Base-by-base conservation (phyloP, 176 grass and related monocot genomes). In the Zizania latifolia region DNA sequence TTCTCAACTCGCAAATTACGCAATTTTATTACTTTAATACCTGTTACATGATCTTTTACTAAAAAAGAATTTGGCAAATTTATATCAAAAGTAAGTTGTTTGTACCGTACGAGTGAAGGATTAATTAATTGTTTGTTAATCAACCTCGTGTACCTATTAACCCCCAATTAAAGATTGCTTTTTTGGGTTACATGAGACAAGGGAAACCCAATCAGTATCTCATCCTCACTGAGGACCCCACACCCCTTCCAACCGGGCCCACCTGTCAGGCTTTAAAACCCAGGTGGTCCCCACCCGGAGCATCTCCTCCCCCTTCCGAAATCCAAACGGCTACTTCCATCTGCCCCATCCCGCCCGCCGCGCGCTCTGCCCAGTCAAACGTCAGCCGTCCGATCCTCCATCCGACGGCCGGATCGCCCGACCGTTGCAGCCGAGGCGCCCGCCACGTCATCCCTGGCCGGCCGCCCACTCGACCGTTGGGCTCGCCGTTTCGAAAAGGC, bases 401-500 rank as follows among this genome's bases (percentile, higher is more conserved):
- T 27, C 36, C 8, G 19, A 78, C 85, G 79, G 48, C 12, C 4
- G 0, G 71, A 28, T 31, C 4, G 34, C n/a, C 71, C 66, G 73
- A 87, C 85, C 85, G 85, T 83, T 82, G 74, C 65, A 1, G 0
- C 36, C 2, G 64, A 31, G 55, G 53, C 36, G 57, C 45, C 11
- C 43, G 65, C 78, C 78, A 6, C 34, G 72, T 77, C 58, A 71
- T 57, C 48, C 6, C 44, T 3, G 17, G 74, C 75, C 75, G 43
- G n/a, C 71, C 4, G 41, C 3, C 45, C 0, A 82, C 79, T 40
- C 85, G 85, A 87, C 85, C 85, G 85, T 87, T 87, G 58, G 30
- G 36, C 65, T 71, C 85, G 79, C 36, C 79, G 58, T 65, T 87
- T 74, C 67, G 74, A 82, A 86, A 8, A 44, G 28, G 22, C 19